Evolutionary conservation across 306 rosid species (phyloP).

Genomic region (Begonia masoniana): DNA sequence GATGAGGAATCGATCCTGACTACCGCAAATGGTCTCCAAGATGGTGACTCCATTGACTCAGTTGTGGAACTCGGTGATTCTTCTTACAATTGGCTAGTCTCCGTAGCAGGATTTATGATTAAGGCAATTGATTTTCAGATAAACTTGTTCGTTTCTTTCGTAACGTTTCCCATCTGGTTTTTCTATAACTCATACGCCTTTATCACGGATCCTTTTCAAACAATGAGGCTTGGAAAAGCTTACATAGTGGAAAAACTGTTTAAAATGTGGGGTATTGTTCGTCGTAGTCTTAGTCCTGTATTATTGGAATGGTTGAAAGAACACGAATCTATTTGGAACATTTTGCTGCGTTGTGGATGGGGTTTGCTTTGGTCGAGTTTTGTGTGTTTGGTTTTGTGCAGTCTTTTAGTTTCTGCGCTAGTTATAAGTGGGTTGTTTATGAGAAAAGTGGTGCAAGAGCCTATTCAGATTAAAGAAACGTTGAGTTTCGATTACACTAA

Average conservation of each 20-base stretch:
- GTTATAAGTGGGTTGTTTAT: conserved; percentile 35
- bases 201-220: conserved; percentile 42
- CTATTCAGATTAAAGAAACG: conserved; percentile 36
- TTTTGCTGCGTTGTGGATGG: conserved; percentile 44
- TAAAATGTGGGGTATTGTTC: conserved; percentile 9
- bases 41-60: conserved; percentile 26
- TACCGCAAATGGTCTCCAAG: conserved; percentile 12
- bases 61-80: conserved; percentile 17
- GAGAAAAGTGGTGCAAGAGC: conserved; percentile 44
- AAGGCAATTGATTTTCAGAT: conserved; percentile 46
- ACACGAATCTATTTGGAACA: conserved; percentile 31
- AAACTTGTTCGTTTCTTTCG: conserved; percentile 26
- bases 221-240: conserved; percentile 22
- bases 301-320: conserved; percentile 28
- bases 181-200: conserved; percentile 25
- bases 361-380: conserved; percentile 49
- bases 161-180: conserved; percentile 35
- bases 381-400: conserved; percentile 35
- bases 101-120: conserved; percentile 31
- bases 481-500: conserved; percentile 63
- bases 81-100: conserved; percentile 27
- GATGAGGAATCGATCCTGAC: conserved; percentile 39
- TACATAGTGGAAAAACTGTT: conserved; percentile 12
- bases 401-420: conserved; percentile 38
- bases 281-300: conserved; percentile 16